Conservation (phyloP, 2,329 filamentous ascomycete species). For the Capronia epimyces region DNA sequence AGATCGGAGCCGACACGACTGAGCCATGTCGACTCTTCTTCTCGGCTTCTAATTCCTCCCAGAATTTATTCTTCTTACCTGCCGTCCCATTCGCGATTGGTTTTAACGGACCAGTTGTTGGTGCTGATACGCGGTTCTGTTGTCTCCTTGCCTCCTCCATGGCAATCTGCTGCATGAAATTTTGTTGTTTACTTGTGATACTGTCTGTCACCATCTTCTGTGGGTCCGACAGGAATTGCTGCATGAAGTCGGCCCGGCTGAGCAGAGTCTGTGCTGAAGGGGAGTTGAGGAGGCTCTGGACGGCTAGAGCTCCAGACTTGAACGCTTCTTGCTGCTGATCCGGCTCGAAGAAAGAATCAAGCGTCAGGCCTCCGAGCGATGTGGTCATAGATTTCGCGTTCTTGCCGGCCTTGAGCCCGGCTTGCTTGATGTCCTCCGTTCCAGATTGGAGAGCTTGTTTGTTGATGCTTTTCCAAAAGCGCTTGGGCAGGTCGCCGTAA, state of each 20-base stretch:
- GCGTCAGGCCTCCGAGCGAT: constrained; percentile 17
- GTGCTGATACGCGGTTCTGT: constrained; percentile 1
- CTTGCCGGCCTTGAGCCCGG: constrained; percentile 15
- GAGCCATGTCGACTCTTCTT: constrained; percentile 18
- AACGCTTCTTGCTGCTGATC: constrained; percentile 26
- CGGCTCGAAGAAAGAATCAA: constrained; percentile 26
- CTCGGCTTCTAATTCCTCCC: constrained; percentile 17
- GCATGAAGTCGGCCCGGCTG: constrained; percentile 25
- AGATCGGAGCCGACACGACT: constrained; percentile 9
- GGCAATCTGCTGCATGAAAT: constrained; percentile 23
- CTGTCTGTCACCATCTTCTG: constrained; percentile 25
- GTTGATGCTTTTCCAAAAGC: constrained; percentile 29
- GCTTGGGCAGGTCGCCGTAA: constrained; percentile 32
- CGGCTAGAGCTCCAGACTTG: constrained; percentile 20
- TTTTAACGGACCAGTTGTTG: neutral
- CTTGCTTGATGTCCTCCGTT: constrained; percentile 23
- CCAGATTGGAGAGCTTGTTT: constrained; percentile 22
- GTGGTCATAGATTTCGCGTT: constrained; percentile 11
- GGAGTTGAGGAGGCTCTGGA: constrained; percentile 21
- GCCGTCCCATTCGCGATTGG: constrained; percentile 1
- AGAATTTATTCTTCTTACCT: constrained; percentile 15
- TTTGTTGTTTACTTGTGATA: constrained; percentile 18
- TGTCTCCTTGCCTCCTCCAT: constrained; percentile 22
- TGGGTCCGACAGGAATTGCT: constrained; percentile 25
- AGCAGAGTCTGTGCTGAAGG: constrained; percentile 23